A percentile compares a stretch with the other conserved stretches of the same genome.
Conservation (phyloP, 768 basidiomycete genomes). For the Psilocybe cyanescens region DNA sequence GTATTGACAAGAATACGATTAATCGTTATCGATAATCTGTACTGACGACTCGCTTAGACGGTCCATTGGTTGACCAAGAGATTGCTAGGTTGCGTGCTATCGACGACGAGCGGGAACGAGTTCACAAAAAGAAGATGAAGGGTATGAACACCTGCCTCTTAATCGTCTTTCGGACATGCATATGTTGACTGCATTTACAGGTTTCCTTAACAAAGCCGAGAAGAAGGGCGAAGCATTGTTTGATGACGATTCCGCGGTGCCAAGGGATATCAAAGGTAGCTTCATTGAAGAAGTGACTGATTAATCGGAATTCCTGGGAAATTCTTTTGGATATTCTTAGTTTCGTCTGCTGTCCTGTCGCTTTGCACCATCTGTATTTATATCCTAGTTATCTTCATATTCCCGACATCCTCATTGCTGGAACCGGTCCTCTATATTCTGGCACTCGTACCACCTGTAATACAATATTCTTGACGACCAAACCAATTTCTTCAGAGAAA, state of each 20-base stretch:
- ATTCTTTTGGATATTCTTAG: background rate
- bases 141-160: constrained; percentile 40
- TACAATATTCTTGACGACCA: background rate
- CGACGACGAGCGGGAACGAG: constrained; percentile 71
- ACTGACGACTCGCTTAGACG: constrained; percentile 43
- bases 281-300: constrained; percentile 29
- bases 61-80: constrained; percentile 63
- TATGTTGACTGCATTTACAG: constrained; percentile 28
- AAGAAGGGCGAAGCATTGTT: constrained; percentile 31
- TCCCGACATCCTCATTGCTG: background rate
- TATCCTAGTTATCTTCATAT: constrained; percentile 5
- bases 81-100: constrained; percentile 58
- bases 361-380: constrained; percentile 9
- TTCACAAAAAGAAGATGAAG: constrained; percentile 72
- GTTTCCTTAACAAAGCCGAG: constrained; percentile 53
- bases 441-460: background rate
- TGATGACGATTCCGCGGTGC: constrained; percentile 14
- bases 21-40: background rate
- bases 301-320: constrained; percentile 1
- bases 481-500: too few relatives aligned
- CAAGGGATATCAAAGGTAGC: constrained; percentile 18
- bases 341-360: constrained; percentile 14
- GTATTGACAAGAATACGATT: constrained; percentile 33
- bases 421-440: background rate
- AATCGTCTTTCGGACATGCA: too few relatives aligned